Evolutionary conservation across 1,284 basidiomycete species (phyloP), one percentile per base, ranked within the genome.

Genomic region (Puccinia polysora): DNA sequence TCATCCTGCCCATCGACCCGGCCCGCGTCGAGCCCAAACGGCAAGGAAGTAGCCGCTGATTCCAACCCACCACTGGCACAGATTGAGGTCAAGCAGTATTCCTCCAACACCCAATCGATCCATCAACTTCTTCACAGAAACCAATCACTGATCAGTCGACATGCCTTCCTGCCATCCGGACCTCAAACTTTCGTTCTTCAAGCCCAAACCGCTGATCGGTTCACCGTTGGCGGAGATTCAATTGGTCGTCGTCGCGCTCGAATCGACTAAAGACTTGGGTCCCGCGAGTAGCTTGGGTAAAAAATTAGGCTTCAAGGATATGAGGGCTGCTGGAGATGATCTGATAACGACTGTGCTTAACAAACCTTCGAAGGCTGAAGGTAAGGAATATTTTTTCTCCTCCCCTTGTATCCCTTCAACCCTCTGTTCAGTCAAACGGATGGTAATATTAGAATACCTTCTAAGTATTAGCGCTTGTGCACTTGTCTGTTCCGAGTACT

Each of bases 251-350:
- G 76, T 77, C 60, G 30, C 74, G 14, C 58, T 76, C 70, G 78
- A 79, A 65, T 36, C 45, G 5, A 75, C 75, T 73, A 76, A 78
- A 63, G 32, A 55, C 38, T 63, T 79, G 40, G 77, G 77, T 14
- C 74, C 76, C 4, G 78, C 77, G 3, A 77, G 75, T 60, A 72
- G 67, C n/a, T 70, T 79, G 43, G 78, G 76, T 10, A 75, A 76
- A 52, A 64, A 50, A 20, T 67, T 78, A 20, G 77, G 76, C 0
- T 63, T 78, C 64, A 79, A 79, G 73, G 78, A 79, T 65, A 76
- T 78, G 76, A 53, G 78, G 20, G 77, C 78, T n/a, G 73, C 78
- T 7, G 70, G 67, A n/a, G 77, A 73, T 10, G 75, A 65, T 23
- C 74, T 76, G 65, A 74, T 78, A 59, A 75, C 74, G 52, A 75